These are phyloP conservation scores for Berkeleyomyces basicola DNA, from an alignment of 2,329 filamentous ascomycete genomes.

Conservation along the genomic window DNA sequence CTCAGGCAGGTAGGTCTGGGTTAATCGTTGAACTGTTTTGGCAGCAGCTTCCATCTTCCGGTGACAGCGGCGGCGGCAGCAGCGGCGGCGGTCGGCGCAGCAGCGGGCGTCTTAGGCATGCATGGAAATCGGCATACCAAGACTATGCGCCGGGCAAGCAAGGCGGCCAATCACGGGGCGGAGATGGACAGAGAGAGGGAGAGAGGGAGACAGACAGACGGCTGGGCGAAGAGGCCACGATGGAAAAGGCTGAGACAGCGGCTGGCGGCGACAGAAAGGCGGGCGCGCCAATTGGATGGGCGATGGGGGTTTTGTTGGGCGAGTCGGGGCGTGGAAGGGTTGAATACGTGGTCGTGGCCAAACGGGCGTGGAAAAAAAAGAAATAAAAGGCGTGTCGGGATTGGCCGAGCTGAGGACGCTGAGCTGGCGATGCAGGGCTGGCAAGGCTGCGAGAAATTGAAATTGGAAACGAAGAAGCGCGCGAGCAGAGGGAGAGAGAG, in stretches of 20 bases:
- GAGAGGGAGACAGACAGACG: background rate
- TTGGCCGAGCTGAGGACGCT: background rate
- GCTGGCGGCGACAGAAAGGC: background rate
- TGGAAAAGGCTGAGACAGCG: background rate
- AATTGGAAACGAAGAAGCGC: background rate
- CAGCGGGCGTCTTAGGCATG: conserved; percentile 5
- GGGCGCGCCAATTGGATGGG: background rate
- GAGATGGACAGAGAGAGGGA: background rate
- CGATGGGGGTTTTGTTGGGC: background rate
- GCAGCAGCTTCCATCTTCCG: conserved; percentile 38
- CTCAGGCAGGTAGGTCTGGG: conserved; percentile 34
- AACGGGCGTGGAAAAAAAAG: background rate
- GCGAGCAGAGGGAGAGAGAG: background rate
- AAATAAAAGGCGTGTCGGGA: background rate
- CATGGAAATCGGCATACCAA: conserved; percentile 1
- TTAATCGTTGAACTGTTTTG: conserved; percentile 37
- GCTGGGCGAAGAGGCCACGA: background rate
- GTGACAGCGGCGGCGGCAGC: background rate
- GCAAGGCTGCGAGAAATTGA: too few species aligned
- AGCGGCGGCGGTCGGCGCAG: background rate
- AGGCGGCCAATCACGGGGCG: background rate
- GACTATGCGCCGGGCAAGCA: conserved; percentile 4
- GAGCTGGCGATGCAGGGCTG: background rate
- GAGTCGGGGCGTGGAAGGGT: background rate
- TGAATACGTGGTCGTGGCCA: background rate